Base-by-base conservation (phyloP, 805 yeast genomes). In the Myxozyma lipomycoides region DNA sequence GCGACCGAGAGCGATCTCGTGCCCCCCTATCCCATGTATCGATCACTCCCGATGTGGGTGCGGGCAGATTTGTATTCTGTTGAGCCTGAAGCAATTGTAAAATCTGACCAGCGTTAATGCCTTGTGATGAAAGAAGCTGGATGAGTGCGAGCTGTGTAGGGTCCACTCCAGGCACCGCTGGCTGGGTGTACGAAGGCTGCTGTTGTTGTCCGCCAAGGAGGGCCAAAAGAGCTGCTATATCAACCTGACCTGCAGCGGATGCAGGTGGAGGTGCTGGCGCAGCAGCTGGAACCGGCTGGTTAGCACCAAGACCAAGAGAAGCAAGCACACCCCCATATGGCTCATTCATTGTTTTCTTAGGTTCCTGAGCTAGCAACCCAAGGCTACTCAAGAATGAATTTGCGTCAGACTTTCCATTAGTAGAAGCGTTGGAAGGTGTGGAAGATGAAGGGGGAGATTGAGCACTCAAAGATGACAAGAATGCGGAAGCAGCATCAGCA, bases 101-200 rank as follows among this genome's bases (percentile, higher is more conserved):
- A 19, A 58, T 40, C 21, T 58, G 61, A 46, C 52, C 48, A 12
- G 56, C 24, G 23, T 59, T 59, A 67, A 74, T 57, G 66, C 61
- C 45, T 59, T 62, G 64, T 12, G 61, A 47, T 24, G 66, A 62
- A 40, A 74, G 58, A 56, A 75, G 62, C 55, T 73, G 73, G 25
- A 71, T 64, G 45, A 76, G 61, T 15, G 75, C 76, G 15, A 70
- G 64, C 47, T 73, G 74, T 58, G 74, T 77, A 46, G 37, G 19
- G 21, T 48, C 52, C 30, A 52, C 35, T 19, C 48, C 43, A 9
- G 48, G 48, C 5, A 22, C 49, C 6, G n/a, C 37, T 5, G 32
- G 43, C 36, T 46, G 44, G 6, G 38, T 41, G 12, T 43, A 44
- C 12, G 50, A 37, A 7, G 38, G 47, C 21, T 28, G 48, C 17